These are phyloP conservation scores for Melastoma candidum DNA, from an alignment of 441 rosid genomes.

Conservation along the genomic window DNA sequence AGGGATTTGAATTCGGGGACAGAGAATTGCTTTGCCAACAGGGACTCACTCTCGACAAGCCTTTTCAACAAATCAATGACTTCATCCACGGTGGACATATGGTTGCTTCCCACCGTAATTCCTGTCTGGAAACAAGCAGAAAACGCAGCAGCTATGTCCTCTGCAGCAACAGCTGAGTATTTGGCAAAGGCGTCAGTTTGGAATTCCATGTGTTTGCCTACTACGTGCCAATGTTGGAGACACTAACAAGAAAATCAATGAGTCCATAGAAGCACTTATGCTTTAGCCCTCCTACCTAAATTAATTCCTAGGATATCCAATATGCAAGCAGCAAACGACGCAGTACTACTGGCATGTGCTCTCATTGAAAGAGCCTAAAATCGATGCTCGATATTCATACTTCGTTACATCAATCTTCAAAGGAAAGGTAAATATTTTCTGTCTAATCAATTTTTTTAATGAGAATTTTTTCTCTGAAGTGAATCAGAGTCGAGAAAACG, in stretches of 20 bases:
- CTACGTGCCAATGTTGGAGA: background rate
- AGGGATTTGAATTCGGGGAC: constrained; percentile 66
- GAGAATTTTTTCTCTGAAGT: no score
- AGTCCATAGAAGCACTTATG: no score
- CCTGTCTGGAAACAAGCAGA: constrained; percentile 39
- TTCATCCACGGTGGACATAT: constrained; percentile 23
- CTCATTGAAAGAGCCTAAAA: no score
- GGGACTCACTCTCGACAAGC: constrained; percentile 49
- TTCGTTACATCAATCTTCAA: no score
- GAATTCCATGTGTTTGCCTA: constrained; percentile 6
- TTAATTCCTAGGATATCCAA: no score
- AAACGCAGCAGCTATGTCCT: constrained; percentile 52
- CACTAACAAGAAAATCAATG: background rate
- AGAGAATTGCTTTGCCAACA: constrained; percentile 63
- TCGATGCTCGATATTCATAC: no score
- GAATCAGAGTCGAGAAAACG: no score
- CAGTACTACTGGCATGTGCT: no score
- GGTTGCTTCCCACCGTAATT: constrained; percentile 19
- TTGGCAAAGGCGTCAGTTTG: constrained; percentile 9
- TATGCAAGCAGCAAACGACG: no score
- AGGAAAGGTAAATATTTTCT: no score
- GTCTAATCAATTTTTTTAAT: no score
- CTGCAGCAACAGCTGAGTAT: constrained; percentile 51
- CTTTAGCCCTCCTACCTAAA: no score
- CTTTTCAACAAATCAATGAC: constrained; percentile 35